phyloP scores from a whole-genome alignment of 2,329 filamentous ascomycete species.

The Cytospora schulzeri region DNA sequence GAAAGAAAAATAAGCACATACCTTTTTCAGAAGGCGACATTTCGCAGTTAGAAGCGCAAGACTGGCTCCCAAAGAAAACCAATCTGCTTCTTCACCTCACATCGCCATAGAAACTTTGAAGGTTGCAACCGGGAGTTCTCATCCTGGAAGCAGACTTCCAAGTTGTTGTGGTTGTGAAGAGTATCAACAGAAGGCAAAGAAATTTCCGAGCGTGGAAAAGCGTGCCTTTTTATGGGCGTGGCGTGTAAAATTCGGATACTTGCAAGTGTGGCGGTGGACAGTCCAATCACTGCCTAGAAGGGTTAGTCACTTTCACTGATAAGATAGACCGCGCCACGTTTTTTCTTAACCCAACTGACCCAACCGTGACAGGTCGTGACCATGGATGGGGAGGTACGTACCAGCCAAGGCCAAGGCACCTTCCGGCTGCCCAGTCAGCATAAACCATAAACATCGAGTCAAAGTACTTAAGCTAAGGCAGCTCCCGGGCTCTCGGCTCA shows the following conservation, averaged over 20 bases:
- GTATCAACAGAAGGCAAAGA: conserved; percentile 20
- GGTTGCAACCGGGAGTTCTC: background rate
- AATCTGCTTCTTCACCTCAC: conserved; percentile 10
- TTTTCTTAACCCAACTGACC: background rate
- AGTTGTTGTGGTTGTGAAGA: conserved; percentile 6
- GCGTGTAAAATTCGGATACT: background rate
- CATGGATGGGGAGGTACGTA: background rate
- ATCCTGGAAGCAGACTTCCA: background rate
- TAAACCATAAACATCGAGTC: conserved; percentile 24
- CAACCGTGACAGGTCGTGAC: conserved; percentile 5
- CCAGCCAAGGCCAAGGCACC: background rate
- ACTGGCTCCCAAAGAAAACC: background rate
- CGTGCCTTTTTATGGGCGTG: conserved; percentile 10
- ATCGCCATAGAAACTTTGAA: background rate
- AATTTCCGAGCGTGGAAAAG: conserved; percentile 29
- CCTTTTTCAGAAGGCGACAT: conserved; percentile 13
- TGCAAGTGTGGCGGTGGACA: background rate
- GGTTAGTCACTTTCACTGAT: background rate
- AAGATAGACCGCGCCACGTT: conserved; percentile 14
- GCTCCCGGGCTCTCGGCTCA: conserved; percentile 14
- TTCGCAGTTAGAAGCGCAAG: background rate
- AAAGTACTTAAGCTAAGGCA: conserved; percentile 27
- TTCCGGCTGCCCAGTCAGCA: background rate
- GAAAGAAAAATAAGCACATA: conserved; percentile 23
- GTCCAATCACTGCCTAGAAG: conserved; percentile 10